Percentiles rank a stretch among this genome's conserved stretches.
These are phyloP conservation scores for Agrostemma githago DNA, from an alignment of 148 eudicot genomes.

Conservation along the genomic window DNA sequence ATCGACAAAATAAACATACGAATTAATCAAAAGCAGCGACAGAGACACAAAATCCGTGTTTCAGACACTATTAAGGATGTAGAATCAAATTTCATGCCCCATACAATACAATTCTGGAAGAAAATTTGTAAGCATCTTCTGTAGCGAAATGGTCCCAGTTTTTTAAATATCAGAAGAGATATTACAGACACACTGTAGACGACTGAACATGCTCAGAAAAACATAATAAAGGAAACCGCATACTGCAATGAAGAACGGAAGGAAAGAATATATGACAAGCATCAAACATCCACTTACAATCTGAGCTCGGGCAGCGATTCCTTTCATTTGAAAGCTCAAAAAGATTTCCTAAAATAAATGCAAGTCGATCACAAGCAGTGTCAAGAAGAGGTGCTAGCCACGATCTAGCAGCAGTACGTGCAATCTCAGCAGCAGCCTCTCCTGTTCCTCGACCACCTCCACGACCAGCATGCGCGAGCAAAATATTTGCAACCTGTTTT, in stretches of 20 bases:
- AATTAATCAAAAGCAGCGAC: background rate
- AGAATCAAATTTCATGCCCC: no score
- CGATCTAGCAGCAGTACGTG: slow-evolving; percentile 89
- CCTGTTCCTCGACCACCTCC: slow-evolving; percentile 81
- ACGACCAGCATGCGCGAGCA: slow-evolving; percentile 95
- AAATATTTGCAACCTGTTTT: slow-evolving; percentile 85
- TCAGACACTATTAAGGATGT: background rate
- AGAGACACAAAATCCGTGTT: background rate
- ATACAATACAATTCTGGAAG: no score
- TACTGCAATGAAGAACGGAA: background rate
- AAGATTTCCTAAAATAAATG: slow-evolving; percentile 77
- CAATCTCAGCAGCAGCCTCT: slow-evolving; percentile 99
- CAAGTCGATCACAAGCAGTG: slow-evolving; percentile 90
- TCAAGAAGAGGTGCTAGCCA: slow-evolving; percentile 97
- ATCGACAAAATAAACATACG: slow-evolving; percentile 6
- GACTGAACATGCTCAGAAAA: background rate
- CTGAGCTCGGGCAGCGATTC: slow-evolving; percentile 46
- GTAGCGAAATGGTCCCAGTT: no score
- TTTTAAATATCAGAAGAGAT: no score
- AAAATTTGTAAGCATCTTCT: no score
- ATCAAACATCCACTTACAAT: slow-evolving; percentile 38
- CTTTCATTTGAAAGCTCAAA: slow-evolving; percentile 81
- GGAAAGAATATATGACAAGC: background rate
- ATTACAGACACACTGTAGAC: no score
- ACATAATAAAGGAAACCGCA: background rate